Conservation (phyloP, 352 stramenopile species). For the Phytophthora boehmeriae region DNA sequence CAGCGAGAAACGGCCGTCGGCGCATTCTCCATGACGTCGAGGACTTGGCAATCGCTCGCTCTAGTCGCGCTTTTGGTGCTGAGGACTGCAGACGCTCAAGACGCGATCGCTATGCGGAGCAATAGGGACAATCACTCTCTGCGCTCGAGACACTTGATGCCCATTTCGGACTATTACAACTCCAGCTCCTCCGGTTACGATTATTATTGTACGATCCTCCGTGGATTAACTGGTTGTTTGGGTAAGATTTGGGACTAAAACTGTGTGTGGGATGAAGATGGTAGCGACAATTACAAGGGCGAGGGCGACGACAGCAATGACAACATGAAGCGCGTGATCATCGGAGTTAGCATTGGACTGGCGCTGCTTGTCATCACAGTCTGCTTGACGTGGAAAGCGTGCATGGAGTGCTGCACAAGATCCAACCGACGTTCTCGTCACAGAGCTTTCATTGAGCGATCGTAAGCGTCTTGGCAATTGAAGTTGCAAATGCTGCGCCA, state of each 20-base stretch:
- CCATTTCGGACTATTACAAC: background rate
- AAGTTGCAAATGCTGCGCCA: constrained; percentile 7
- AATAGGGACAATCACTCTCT: no score
- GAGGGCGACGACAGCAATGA: constrained; percentile 15
- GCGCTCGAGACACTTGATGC: background rate
- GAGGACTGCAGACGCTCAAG: background rate
- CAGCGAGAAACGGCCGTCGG: background rate
- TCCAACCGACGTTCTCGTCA: constrained; percentile 40
- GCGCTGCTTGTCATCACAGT: constrained; percentile 43
- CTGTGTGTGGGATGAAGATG: constrained; percentile 14
- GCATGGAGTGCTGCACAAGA: constrained; percentile 52
- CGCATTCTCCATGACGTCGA: background rate
- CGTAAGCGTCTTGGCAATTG: constrained; percentile 35
- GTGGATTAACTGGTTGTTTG: background rate
- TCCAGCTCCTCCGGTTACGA: constrained; percentile 1
- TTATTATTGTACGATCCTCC: background rate
- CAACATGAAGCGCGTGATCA: constrained; percentile 30
- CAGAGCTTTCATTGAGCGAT: constrained; percentile 51
- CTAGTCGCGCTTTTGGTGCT: background rate
- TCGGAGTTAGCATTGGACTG: constrained; percentile 39
- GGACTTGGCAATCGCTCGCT: background rate
- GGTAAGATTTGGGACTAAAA: constrained; percentile 6
- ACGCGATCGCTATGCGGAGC: background rate
- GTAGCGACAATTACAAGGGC: constrained; percentile 15
- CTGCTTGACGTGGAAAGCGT: constrained; percentile 57